Conservation (phyloP, 208 protist genomes). For the Crithidia mellificae region DNA sequence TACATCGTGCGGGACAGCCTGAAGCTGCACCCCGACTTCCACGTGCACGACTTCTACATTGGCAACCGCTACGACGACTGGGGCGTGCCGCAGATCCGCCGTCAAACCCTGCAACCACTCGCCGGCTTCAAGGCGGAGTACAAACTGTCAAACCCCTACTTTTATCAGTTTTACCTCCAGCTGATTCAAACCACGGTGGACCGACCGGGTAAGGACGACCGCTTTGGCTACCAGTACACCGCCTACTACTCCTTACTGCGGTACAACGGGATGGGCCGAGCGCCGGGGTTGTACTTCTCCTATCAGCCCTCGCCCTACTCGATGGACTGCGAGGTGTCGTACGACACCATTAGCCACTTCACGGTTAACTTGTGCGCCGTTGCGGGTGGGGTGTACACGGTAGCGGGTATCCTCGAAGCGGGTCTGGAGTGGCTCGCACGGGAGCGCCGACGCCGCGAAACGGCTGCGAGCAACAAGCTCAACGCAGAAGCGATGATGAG, state of each 20-base stretch:
- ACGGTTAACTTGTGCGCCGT: conserved; percentile 62
- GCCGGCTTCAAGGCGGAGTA: neutral
- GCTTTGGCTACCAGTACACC: conserved; percentile 22
- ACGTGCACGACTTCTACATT: conserved; percentile 20
- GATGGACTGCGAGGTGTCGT: conserved; percentile 26
- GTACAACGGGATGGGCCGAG: conserved; percentile 9
- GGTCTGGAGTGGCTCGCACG: conserved; percentile 25
- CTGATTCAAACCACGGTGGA: conserved; percentile 37
- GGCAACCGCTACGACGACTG: conserved; percentile 26
- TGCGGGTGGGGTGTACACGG: conserved; percentile 56
- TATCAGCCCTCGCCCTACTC: conserved; percentile 32
- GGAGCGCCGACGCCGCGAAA: conserved; percentile 16
- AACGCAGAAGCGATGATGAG: conserved; percentile 10
- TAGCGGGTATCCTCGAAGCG: conserved; percentile 45
- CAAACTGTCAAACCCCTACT: conserved; percentile 3
- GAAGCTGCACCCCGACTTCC: conserved; percentile 21
- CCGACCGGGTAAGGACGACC: conserved; percentile 14
- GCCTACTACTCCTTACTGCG: conserved; percentile 33
- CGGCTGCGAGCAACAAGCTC: conserved; percentile 5
- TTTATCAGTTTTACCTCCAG: conserved; percentile 39
- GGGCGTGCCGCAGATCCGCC: conserved; percentile 30
- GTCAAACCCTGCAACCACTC: conserved; percentile 20
- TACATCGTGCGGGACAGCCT: conserved; percentile 11
- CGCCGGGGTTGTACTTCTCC: conserved; percentile 33
- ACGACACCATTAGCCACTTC: conserved; percentile 50